Evolutionary conservation across 495 filamentous ascomycete genomes (phyloP), one percentile per base, ranked within the genome.

Genomic region (Astrocystis sublimbata): DNA sequence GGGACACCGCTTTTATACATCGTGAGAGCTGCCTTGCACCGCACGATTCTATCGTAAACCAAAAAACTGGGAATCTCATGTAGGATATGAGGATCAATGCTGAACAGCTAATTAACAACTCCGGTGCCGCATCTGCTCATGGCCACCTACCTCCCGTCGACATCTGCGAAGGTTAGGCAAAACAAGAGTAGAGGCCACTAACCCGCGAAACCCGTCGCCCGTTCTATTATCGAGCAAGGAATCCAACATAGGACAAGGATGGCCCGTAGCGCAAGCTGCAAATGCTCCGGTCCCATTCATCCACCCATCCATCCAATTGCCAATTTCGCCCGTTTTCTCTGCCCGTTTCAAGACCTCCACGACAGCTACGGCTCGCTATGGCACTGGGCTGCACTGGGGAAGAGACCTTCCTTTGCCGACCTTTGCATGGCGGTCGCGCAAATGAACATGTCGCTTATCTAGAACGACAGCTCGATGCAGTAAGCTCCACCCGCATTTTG

Each of bases 261-360:
- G 6, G 31, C 26, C 5, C 6, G 30, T 33, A n/a, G 2, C 13
- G 19, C 3, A 15, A 6, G 52, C 8, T 23, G 38, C 4, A 45
- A 57, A 57, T 45, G 54, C 40, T 57, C 54, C 54, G 54, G 40
- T 12, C 21, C 52, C 23, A 56, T 35, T 56, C 52, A n/a, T n/a
- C n/a, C n/a, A n/a, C n/a, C n/a, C n/a, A n/a, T n/a, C n/a, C n/a
- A n/a, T n/a, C n/a, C n/a, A n/a, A n/a, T n/a, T n/a, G n/a, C n/a
- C n/a, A n/a, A n/a, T n/a, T n/a, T n/a, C n/a, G n/a, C n/a, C n/a
- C n/a, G n/a, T n/a, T n/a, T n/a, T n/a, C n/a, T n/a, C 42, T 23
- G 52, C 24, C 17, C 24, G 54, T 57, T 57, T 57, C 54, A 57
- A 57, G 54, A 21, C 40, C 24, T 31, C 40, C 53, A 31, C 13